Evolutionary conservation across 495 filamentous ascomycete species (phyloP).

Genomic region (Oidiodendron maius): DNA sequence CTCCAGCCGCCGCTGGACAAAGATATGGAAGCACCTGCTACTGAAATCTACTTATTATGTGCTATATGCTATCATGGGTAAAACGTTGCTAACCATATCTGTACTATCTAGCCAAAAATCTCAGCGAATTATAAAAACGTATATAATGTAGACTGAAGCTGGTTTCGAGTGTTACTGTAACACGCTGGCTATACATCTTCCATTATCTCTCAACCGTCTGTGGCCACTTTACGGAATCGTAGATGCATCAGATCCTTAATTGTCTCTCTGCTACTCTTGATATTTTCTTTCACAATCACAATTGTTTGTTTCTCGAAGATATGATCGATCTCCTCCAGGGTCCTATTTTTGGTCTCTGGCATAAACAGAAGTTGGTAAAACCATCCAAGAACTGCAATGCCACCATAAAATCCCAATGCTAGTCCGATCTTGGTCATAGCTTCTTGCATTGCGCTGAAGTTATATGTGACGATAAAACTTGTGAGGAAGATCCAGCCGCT

Average conservation of each 20-base stretch:
- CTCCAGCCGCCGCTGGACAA: slow-evolving; percentile 3
- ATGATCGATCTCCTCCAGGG: slow-evolving; percentile 56
- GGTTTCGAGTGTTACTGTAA: no score
- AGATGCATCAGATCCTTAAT: slow-evolving; percentile 13
- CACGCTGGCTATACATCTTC: no score
- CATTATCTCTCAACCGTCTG: no score
- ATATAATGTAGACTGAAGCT: no score
- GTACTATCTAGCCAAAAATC: no score
- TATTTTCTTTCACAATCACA: slow-evolving; percentile 44
- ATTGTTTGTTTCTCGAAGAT: slow-evolving; percentile 49
- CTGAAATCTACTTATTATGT: no score
- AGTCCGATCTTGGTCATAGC: slow-evolving; percentile 52
- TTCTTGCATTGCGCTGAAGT: slow-evolving; percentile 52
- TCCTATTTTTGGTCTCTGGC: slow-evolving; percentile 59
- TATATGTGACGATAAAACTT: slow-evolving; percentile 59
- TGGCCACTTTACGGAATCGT: slow-evolving; percentile 21
- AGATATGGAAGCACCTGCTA: no score
- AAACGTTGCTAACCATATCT: no score
- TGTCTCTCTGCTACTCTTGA: slow-evolving; percentile 24
- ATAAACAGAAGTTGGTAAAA: slow-evolving; percentile 56
- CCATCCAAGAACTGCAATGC: slow-evolving; percentile 51
- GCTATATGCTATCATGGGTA: no score
- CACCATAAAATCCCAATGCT: slow-evolving; percentile 55
- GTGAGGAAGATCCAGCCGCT: slow-evolving; percentile 51
- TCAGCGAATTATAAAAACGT: no score